Conservation (phyloP, 2,329 filamentous ascomycete genomes). For the Penicillium sp. region DNA sequence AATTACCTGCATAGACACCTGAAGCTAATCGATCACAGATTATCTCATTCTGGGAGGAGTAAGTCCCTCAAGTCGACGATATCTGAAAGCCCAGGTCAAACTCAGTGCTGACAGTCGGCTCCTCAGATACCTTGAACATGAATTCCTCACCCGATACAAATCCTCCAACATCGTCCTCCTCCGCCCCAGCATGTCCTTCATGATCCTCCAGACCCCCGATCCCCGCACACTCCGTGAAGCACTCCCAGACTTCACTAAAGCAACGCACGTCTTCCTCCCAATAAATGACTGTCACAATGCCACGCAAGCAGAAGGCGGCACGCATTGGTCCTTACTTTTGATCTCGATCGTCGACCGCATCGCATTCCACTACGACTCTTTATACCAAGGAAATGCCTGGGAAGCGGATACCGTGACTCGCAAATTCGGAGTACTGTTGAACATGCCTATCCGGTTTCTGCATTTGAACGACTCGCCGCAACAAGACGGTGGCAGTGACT, state of each 20-base stretch:
- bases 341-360: conserved; percentile 84
- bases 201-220: conserved; percentile 70
- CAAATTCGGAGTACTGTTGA: conserved; percentile 66
- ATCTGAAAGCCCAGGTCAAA: background rate
- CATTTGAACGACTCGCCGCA: conserved; percentile 80
- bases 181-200: conserved; percentile 85
- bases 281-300: conserved; percentile 83
- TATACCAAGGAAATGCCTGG: conserved; percentile 67
- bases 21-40: conserved; percentile 53
- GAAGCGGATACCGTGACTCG: conserved; percentile 66
- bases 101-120: conserved; percentile 8
- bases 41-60: conserved; percentile 98
- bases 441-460: conserved; percentile 63
- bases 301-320: conserved; percentile 75
- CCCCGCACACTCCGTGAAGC: conserved; percentile 57
- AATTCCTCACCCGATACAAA: conserved; percentile 73
- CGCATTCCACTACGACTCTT: conserved; percentile 93
- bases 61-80: conserved; percentile 32
- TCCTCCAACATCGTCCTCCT: conserved; percentile 84
- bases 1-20: conserved; percentile 3
- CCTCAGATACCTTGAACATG: conserved; percentile 72
- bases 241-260: conserved; percentile 71
- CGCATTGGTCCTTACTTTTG: conserved; percentile 90
- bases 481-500: conserved; percentile 89
- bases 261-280: conserved; percentile 91